Evolutionary conservation across 2,329 filamentous ascomycete genomes (phyloP).

Genomic region (Davidsoniella neocaledoniae): DNA sequence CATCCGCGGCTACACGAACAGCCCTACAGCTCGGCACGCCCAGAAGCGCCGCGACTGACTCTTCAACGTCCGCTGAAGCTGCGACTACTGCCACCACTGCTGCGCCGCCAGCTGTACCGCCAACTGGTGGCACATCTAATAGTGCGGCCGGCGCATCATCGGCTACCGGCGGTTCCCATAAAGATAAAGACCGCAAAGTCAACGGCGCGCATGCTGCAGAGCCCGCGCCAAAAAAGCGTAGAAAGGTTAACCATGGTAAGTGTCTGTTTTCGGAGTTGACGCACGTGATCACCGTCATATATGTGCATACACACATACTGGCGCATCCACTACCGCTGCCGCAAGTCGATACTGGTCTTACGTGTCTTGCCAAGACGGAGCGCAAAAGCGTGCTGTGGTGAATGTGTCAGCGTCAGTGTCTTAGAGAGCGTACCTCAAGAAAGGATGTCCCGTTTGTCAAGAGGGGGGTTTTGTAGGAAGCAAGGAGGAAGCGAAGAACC

Average conservation of each 20-base stretch:
- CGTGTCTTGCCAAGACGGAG: not conserved
- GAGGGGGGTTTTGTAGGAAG: no score
- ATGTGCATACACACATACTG: no score
- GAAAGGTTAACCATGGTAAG: constrained; percentile 81
- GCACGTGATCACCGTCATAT: no score
- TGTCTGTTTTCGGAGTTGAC: not conserved
- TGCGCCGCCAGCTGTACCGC: not conserved
- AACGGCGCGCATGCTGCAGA: constrained; percentile 6
- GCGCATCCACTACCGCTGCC: no score
- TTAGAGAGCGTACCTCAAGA: no score
- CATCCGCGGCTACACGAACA: no score
- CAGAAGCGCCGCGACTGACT: not conserved
- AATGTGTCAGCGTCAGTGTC: no score
- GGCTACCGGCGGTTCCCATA: not conserved
- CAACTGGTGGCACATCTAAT: not conserved
- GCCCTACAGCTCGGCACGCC: no score
- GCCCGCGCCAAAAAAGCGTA: constrained; percentile 52
- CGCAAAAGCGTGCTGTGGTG: no score
- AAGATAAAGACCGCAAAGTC: constrained; percentile 4
- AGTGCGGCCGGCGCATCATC: not conserved
- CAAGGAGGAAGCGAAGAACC: no score
- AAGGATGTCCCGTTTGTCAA: no score
- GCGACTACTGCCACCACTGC: not conserved
- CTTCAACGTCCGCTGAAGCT: not conserved
- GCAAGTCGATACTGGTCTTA: not conserved